phyloP scores from a whole-genome alignment of 352 stramenopile species.

The Lagenidium giganteum region DNA sequence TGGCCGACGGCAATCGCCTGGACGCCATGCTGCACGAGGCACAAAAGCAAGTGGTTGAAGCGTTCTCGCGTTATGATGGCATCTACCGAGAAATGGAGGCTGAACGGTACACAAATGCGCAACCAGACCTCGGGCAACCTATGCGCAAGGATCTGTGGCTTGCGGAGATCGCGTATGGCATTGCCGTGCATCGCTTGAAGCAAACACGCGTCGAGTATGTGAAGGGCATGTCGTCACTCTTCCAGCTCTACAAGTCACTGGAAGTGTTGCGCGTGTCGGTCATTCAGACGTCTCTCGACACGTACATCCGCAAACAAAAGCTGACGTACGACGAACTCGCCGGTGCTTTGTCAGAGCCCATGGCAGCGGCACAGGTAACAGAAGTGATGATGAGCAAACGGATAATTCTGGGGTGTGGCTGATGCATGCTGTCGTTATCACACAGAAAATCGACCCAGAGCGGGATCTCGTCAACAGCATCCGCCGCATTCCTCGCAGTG shows the following conservation, averaged over 20 bases:
- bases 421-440: not conserved
- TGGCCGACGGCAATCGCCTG: constrained; percentile 44
- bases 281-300: constrained; percentile 70
- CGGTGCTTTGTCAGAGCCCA: constrained; percentile 55
- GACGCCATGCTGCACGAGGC: constrained; percentile 49
- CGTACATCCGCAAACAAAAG: constrained; percentile 79
- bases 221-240: constrained; percentile 75
- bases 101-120: constrained; percentile 11
- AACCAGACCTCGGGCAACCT: no score
- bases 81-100: constrained; percentile 59
- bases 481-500: constrained; percentile 80
- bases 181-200: constrained; percentile 66
- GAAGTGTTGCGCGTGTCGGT: constrained; percentile 67
- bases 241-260: constrained; percentile 81
- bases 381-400: no score
- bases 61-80: constrained; percentile 54
- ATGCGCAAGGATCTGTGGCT: constrained; percentile 59
- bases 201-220: constrained; percentile 69
- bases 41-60: constrained; percentile 47
- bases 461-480: constrained; percentile 74
- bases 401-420: no score
- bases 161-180: constrained; percentile 65
- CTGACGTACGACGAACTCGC: constrained; percentile 67
- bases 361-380: constrained; percentile 56
- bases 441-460: constrained; percentile 71